Base-by-base conservation (phyloP, 2,329 filamentous ascomycete genomes). In the Colletotrichum agaves region DNA sequence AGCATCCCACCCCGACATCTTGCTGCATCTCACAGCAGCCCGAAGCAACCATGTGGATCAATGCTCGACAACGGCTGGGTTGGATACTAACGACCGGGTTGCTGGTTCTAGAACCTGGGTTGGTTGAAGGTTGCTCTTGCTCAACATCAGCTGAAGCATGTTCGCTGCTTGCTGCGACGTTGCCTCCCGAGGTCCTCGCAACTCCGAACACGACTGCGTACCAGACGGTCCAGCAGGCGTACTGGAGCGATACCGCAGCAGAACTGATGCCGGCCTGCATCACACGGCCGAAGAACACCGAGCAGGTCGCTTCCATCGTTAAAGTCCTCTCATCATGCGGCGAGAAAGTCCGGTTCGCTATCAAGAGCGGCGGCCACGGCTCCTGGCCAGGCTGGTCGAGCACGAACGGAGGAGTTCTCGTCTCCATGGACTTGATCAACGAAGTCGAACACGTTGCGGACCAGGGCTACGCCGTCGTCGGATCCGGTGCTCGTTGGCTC, bases 291-390 rank as follows among this genome's bases (percentile, higher is more conserved):
- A 53, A 53, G 37, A n/a, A 53, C 12, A 31, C 50, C 17, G 31
- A 37, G 10, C 33, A 37, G 50, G 50, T 53, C 1, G 50, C 50
- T 8, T 53, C 50, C 33, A 37, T 53, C 3, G 33, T 53, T 10
- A 35, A 21, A 11, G 19, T 53, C 6, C 50, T 53, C 31, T 53
- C 31, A 7, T 39, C 50, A 11, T 53, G 31, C 50, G 50, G 50
- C 10, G 33, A 53, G 13, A 10, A 35, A 4, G 33, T 53, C 6
- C 50, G 50, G 3, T 89, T 89, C 69, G 86, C 87, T 7, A 76
- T 87, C 71, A 85, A 86, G 70, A 84, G 84, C 12, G 87, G 87
- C 35, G 87, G 87, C 0, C 87, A 89, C 75, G 47, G 47, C 27
- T 50, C 47, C 3, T 50, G 23, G 27, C 47, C 47, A 2, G 23